phyloP scores from a whole-genome alignment of 345 rosid genomes.

The Populus alba region DNA sequence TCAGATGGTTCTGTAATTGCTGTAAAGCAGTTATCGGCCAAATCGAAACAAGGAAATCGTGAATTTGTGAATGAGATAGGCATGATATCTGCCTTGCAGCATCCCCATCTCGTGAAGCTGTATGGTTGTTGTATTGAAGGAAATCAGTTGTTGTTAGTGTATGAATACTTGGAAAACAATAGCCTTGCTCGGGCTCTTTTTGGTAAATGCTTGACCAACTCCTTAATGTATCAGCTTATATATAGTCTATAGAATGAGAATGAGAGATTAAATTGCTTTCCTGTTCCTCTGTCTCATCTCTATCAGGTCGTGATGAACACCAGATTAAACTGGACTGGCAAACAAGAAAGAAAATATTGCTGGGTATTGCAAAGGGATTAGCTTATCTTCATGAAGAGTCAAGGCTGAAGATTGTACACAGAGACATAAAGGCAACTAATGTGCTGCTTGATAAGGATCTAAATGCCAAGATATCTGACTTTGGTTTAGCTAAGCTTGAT shows the following conservation, averaged over 20 bases:
- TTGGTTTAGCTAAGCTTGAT: constrained; percentile 70
- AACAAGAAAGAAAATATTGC: constrained; percentile 49
- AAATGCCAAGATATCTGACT: constrained; percentile 68
- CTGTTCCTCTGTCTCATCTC: background rate
- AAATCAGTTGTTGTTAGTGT: constrained; percentile 54
- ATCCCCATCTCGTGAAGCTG: constrained; percentile 62
- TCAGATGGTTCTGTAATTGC: constrained; percentile 56
- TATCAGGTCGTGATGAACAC: constrained; percentile 43
- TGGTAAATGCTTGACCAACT: constrained; percentile 31
- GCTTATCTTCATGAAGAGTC: constrained; percentile 71
- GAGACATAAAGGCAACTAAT: constrained; percentile 71
- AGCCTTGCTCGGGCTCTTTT: constrained; percentile 63
- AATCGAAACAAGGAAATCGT: constrained; percentile 69
- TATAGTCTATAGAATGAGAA: background rate
- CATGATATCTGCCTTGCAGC: constrained; percentile 70
- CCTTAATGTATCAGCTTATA: background rate
- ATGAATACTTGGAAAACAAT: constrained; percentile 66
- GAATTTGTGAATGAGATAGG: constrained; percentile 69
- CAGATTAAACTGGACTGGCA: constrained; percentile 50
- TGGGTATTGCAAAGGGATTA: constrained; percentile 56
- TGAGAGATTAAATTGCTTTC: background rate
- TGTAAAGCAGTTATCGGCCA: constrained; percentile 67
- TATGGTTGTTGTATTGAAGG: constrained; percentile 67
- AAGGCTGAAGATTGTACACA: constrained; percentile 64
- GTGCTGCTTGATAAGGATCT: constrained; percentile 62